Base-by-base conservation (phyloP, 164 flowering plant genomes). In the Cinnamomum micranthum region DNA sequence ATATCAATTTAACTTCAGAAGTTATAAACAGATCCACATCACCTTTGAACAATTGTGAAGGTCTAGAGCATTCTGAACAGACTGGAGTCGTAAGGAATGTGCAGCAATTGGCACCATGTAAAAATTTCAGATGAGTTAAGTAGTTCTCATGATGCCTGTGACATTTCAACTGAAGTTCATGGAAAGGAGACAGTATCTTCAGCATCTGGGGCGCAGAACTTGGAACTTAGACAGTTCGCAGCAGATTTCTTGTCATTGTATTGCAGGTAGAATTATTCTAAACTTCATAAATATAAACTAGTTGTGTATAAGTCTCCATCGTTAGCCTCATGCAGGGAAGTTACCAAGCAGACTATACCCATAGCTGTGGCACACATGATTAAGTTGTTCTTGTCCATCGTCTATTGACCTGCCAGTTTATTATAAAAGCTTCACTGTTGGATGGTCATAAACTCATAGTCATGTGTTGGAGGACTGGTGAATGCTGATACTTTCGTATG, bases 231-330 rank as follows among this genome's bases (percentile, higher is more conserved):
- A 75, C 78, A 84, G 71, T 90, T 90, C 80, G 89, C 94, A 12
- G 76, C 85, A 35, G 86, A 87, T 23, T 90, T 88, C 74, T 76
- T 95, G 80, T 91, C 98, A 50, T 63, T 91, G 65, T 92, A 90
- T 82, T 93, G 94, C 78, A 78, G 97, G 99, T 90, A 90, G 22
- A 66, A 64, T 65, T 22, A 15, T 55, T 55, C 7, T 1, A 55
- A 55, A 55, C n/a, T 14, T 17, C 6, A 55, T 55, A 20, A 15
- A 6, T 55, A 20, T 6, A 15, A 55, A 3, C 7, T 55, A 14
- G 60, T 15, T 55, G n/a, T 20, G n/a, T 55, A 17, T 55, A 17
- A 3, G 60, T 55, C 17, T 15, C 1, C 47, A 20, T 55, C 13
- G 1, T 55, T 20, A 55, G 60, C 60, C 6, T 55, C 60, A 55